Base-by-base conservation (phyloP, 1,139 yeast genomes). In the Yamadazyma buinensis region DNA sequence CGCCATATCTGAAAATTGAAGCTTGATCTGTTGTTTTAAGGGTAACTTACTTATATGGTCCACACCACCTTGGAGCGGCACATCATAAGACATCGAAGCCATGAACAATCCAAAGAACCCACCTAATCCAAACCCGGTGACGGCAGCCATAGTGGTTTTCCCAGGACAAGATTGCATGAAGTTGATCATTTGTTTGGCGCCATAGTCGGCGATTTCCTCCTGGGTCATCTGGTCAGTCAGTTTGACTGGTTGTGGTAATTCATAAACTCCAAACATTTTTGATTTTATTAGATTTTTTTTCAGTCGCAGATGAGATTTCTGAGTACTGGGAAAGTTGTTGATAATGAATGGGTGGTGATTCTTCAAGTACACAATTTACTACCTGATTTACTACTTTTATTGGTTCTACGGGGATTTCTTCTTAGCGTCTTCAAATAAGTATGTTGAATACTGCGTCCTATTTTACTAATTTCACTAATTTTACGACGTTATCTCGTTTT, bases 161-260 rank as follows among this genome's bases (percentile, higher is more conserved):
- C 97, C 97, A 0, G 97, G 97, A 64, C 98, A 92, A 13, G 95
- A 85, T 45, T 83, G 82, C 90, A 88, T 86, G 60, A 84, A 76
- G 35, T 72, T 77, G 55, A 87, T 76, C 82, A 90, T 84, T 55
- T 77, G 80, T 50, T 69, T 67, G n/a, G 97, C 97, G 11, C 95
- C 95, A 39, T 77, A 80, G 50, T 86, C 94, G 3, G 95, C 96
- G 61, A 87, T 95, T 55, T 90, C 96, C 46, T 88, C 95, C 31
- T 82, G 92, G 3, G 86, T 77, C 90, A 90, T 80, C 49, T 86
- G 86, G 31, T 33, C 29, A 17, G 39, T 36, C 31, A 73, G 60
- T 42, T 75, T 66, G 11, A 78, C 59, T 54, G 75, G 80, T 39
- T 46, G 37, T 23, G 50, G 54, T 6, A 46, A 46, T 25, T 44